phyloP scores from a whole-genome alignment of 2,329 filamentous ascomycete genomes.

The Cercospora nicotianae region DNA sequence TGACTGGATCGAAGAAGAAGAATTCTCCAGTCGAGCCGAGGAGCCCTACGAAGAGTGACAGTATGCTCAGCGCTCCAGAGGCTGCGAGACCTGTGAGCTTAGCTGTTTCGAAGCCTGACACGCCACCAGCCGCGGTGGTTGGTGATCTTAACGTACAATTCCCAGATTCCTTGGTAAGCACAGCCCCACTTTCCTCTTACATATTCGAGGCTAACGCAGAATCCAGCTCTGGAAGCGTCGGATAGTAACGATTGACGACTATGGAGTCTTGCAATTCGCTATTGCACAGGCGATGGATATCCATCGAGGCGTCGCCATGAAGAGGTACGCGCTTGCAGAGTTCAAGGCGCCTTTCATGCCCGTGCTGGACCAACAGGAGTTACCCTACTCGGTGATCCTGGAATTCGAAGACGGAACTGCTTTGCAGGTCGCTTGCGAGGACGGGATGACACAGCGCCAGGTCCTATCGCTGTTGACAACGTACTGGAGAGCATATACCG shows the following conservation, averaged over 20 bases:
- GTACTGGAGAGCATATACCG: conserved; percentile 33
- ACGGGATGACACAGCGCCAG: conserved; percentile 53
- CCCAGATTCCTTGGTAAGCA: conserved; percentile 73
- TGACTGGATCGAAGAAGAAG: conserved; percentile 49
- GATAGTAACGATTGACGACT: conserved; percentile 78
- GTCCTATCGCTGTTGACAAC: conserved; percentile 44
- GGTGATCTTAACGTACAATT: conserved; percentile 97
- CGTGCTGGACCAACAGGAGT: conserved; percentile 87
- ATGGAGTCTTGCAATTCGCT: conserved; percentile 80
- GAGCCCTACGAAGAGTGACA: conserved; percentile 19
- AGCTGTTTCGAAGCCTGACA: conserved; percentile 37
- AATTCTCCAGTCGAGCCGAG: conserved; percentile 32
- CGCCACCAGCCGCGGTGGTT: conserved; percentile 64
- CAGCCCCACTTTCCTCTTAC: conserved; percentile 11
- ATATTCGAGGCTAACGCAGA: neutral
- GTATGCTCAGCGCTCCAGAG: conserved; percentile 6
- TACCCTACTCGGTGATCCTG: conserved; percentile 77
- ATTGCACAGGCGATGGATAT: conserved; percentile 58
- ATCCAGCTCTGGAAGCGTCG: conserved; percentile 83
- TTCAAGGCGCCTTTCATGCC: conserved; percentile 78
- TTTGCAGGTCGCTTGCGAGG: conserved; percentile 64
- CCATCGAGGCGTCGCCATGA: conserved; percentile 35
- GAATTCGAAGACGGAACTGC: conserved; percentile 63
- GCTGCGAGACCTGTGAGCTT: conserved; percentile 21
- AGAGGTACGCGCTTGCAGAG: conserved; percentile 79